phyloP scores from a whole-genome alignment of 2,329 filamentous ascomycete genomes.

The Blastomyces emzantsi region DNA sequence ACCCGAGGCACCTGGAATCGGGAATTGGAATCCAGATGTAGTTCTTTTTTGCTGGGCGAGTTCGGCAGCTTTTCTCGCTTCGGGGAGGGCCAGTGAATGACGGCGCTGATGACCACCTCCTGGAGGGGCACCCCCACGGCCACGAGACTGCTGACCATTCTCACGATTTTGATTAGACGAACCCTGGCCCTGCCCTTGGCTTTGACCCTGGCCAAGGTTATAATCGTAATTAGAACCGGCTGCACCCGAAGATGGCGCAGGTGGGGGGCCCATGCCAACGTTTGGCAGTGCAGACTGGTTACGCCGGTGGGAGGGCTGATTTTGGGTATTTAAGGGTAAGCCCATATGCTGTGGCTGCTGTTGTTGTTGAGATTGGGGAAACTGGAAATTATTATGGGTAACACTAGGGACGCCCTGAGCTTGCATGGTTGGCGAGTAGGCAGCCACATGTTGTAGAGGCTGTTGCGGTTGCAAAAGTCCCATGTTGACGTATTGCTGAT shows the following conservation, averaged over 20 bases:
- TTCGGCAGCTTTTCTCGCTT: constrained; percentile 96
- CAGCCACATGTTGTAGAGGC: constrained; percentile 59
- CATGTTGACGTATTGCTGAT: constrained; percentile 91
- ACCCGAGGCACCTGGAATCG: constrained; percentile 59
- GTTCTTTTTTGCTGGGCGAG: constrained; percentile 94
- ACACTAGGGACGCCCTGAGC: constrained; percentile 64
- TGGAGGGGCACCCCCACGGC: constrained; percentile 61
- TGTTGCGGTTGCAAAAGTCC: constrained; percentile 86
- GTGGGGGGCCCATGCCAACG: constrained; percentile 77
- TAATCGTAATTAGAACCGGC: constrained; percentile 74
- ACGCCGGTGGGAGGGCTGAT: constrained; percentile 83
- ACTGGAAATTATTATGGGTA: constrained; percentile 68
- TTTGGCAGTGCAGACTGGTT: constrained; percentile 96
- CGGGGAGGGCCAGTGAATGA: constrained; percentile 87
- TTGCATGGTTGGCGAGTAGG: constrained; percentile 66
- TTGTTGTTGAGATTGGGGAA: constrained; percentile 66
- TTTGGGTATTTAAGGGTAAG: constrained; percentile 62
- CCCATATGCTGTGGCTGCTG: constrained; percentile 40
- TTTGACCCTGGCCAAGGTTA: constrained; percentile 41
- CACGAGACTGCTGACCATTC: constrained; percentile 59
- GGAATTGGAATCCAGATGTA: constrained; percentile 90
- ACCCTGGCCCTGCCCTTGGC: constrained; percentile 35
- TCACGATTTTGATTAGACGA: constrained; percentile 57
- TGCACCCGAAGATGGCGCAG: constrained; percentile 80
- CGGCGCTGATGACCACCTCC: constrained; percentile 77